Evolutionary conservation across 352 stramenopile species (phyloP), one percentile per base, ranked within the genome.

Genomic region (Pythium phragmiticola): DNA sequence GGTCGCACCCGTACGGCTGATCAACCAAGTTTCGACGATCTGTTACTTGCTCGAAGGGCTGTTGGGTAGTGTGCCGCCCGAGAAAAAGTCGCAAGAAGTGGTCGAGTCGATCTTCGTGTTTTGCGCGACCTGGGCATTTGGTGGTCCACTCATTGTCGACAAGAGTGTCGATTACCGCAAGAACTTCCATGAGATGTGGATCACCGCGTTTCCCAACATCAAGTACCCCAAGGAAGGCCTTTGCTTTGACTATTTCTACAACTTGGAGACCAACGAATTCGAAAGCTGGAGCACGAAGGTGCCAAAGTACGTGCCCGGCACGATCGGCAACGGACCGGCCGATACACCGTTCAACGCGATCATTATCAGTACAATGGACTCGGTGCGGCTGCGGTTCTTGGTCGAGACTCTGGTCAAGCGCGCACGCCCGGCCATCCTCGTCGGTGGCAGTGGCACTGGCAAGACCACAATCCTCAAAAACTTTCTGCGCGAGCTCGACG

Each of bases 201-300:
- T 79, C 41, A 74, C 84, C 0, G 79, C 84, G 23, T 95, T 92
- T 63, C 82, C 87, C 0, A 90, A 72, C 57, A 71, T 95, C 66
- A 98, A 98, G 60, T 98, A 98, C 64, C 94, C 96, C 0, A 98
- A 98, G 65, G 95, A 98, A 66, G 94, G 93, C 7, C 60, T 92
- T 7, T 98, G 94, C 67, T 99, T 99, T 63, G 97, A 99, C 76
- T 99, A 98, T 71, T 98, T 98, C 63, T 99, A 97, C 71, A 97
- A 98, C 70, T 61, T 95, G 21, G 87, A 97, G 49, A 92, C 77
- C 4, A 91, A 90, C 62, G 87, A 96, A 41, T 98, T 98, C 61
- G 82, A 97, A 37, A 91, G 87, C 62, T 99, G 96, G 97, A 87
- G 84, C 65, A 89, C 75, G 3, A 97, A 97, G 62, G 93, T 98